phyloP scores from a whole-genome alignment of 306 rosid species.

The Carpinus viminea region DNA sequence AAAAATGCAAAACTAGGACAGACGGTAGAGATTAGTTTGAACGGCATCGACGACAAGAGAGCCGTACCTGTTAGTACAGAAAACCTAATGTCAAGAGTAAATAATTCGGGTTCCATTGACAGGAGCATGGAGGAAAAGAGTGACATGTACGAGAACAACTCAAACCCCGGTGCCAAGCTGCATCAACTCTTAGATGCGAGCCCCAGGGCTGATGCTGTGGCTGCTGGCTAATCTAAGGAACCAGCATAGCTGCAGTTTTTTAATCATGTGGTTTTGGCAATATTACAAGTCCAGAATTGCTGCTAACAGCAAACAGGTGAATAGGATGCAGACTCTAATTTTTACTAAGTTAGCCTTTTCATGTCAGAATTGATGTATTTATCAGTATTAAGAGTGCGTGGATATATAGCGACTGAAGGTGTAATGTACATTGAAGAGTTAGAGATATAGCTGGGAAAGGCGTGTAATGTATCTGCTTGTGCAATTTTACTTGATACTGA shows the following conservation, averaged over 20 bases:
- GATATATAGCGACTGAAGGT: slow-evolving; percentile 40
- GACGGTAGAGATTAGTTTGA: slow-evolving; percentile 50
- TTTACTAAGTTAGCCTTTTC: slow-evolving; percentile 36
- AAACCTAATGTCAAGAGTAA: slow-evolving; percentile 70
- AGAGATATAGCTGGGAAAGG: slow-evolving; percentile 36
- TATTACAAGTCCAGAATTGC: slow-evolving; percentile 88
- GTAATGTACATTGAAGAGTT: slow-evolving; percentile 63
- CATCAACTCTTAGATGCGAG: slow-evolving; percentile 81
- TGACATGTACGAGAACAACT: slow-evolving; percentile 61
- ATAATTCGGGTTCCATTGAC: slow-evolving; percentile 58
- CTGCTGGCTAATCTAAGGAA: slow-evolving; percentile 62
- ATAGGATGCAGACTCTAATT: slow-evolving; percentile 55
- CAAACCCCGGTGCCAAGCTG: slow-evolving; percentile 73
- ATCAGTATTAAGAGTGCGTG: slow-evolving; percentile 43
- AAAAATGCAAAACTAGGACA: slow-evolving; percentile 54
- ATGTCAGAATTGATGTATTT: slow-evolving; percentile 31
- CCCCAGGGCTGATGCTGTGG: slow-evolving; percentile 85
- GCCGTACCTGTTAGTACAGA: slow-evolving; percentile 61
- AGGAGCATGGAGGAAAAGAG: slow-evolving; percentile 55
- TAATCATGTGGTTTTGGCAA: slow-evolving; percentile 85
- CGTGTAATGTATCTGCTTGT: slow-evolving; percentile 26
- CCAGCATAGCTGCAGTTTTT: slow-evolving; percentile 33
- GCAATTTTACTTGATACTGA: slow-evolving; percentile 4
- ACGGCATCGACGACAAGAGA: slow-evolving; percentile 52
- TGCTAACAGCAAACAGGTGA: slow-evolving; percentile 60